These are phyloP conservation scores for Aureobasidium sp. DNA, from an alignment of 2,329 filamentous ascomycete genomes.

Conservation along the genomic window DNA sequence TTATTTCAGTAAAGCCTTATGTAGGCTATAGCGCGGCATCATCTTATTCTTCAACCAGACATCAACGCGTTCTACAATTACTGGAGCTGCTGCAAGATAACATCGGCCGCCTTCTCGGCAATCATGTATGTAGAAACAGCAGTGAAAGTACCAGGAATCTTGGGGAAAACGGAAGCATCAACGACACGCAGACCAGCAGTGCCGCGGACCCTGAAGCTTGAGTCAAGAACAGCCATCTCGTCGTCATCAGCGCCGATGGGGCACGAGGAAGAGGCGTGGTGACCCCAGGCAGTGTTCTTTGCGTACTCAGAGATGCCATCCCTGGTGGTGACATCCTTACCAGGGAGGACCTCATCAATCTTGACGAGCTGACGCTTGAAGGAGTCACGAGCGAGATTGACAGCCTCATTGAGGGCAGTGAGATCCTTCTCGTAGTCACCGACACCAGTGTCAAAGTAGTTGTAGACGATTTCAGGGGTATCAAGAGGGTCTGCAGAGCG, in stretches of 20 bases:
- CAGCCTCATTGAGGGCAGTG: slow-evolving; percentile 47
- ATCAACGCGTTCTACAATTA: not conserved
- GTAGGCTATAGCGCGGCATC: too few species aligned
- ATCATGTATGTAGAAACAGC: slow-evolving; percentile 49
- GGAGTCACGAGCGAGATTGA: slow-evolving; percentile 44
- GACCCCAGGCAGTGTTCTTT: slow-evolving; percentile 47
- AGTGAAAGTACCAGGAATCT: slow-evolving; percentile 49
- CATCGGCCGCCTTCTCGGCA: slow-evolving; percentile 55
- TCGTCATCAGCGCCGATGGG: slow-evolving; percentile 50
- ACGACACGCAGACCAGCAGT: slow-evolving; percentile 52
- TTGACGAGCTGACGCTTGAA: slow-evolving; percentile 28
- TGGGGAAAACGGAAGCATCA: slow-evolving; percentile 53
- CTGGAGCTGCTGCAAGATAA: slow-evolving; percentile 32
- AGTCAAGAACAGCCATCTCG: slow-evolving; percentile 49
- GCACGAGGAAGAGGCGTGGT: slow-evolving; percentile 51
- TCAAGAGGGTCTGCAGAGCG: slow-evolving; percentile 58
- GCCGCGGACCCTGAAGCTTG: slow-evolving; percentile 50
- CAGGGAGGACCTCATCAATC: slow-evolving; percentile 39
- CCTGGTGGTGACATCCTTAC: slow-evolving; percentile 27
- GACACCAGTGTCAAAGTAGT: slow-evolving; percentile 48
- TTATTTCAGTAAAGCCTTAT: too few species aligned
- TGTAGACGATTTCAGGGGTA: slow-evolving; percentile 55
- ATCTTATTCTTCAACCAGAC: too few species aligned
- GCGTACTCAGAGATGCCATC: slow-evolving; percentile 42
- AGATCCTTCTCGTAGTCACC: slow-evolving; percentile 36